Conservation (phyloP, 805 yeast species). For the Metschnikowia colocasiae region DNA sequence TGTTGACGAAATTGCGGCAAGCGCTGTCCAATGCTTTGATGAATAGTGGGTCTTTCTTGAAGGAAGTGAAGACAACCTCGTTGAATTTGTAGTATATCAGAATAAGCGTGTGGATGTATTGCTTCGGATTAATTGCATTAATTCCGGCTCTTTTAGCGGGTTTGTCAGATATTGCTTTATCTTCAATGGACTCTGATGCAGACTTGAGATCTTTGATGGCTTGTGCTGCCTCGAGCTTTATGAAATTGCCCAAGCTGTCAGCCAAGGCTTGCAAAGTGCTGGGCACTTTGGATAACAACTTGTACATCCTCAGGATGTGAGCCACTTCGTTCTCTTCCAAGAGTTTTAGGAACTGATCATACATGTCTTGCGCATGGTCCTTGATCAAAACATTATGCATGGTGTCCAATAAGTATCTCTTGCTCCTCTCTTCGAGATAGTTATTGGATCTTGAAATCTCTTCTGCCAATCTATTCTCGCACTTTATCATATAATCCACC, state of each 20-base stretch:
- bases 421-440: constrained; percentile 83
- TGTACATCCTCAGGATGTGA: constrained; percentile 76
- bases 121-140: constrained; percentile 61
- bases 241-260: constrained; percentile 65
- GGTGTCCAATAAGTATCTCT: constrained; percentile 68
- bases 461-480: constrained; percentile 76
- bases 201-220: constrained; percentile 53
- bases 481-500: constrained; percentile 85
- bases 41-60: constrained; percentile 71
- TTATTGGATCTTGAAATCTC: constrained; percentile 76
- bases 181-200: constrained; percentile 26
- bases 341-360: constrained; percentile 70
- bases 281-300: constrained; percentile 72
- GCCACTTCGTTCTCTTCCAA: constrained; percentile 67
- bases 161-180: constrained; percentile 16
- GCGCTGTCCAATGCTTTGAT: constrained; percentile 88
- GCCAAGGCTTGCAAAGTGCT: constrained; percentile 76
- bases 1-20: constrained; percentile 78
- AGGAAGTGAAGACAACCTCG: constrained; percentile 60
- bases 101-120: constrained; percentile 74
- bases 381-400: constrained; percentile 74
- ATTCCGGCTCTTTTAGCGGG: constrained; percentile 19
- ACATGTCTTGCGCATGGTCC: constrained; percentile 71
- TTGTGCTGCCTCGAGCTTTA: constrained; percentile 46
- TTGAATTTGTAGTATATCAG: constrained; percentile 65